Conservation (phyloP, 139 green algal genomes). For the Desmodesmus armatus region DNA sequence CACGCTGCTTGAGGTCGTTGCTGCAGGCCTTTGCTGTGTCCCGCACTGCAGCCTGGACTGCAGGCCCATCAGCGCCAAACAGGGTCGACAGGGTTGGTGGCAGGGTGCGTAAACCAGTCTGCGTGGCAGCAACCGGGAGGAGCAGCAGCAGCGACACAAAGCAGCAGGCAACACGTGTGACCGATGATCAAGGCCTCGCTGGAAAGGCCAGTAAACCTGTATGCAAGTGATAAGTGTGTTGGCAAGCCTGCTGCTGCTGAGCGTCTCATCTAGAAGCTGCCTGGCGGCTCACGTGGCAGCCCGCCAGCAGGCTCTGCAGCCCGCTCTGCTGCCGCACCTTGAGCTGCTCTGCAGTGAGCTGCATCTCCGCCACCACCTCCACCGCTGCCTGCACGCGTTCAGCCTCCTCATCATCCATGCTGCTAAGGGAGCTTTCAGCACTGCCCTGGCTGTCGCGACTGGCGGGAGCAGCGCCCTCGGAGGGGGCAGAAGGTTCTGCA, state of each 20-base stretch:
- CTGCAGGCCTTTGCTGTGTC: constrained; percentile 28
- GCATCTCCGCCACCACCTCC: constrained; percentile 84
- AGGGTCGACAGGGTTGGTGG: constrained; percentile 57
- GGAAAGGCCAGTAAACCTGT: neutral
- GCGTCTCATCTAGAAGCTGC: neutral
- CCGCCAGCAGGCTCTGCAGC: too few species aligned
- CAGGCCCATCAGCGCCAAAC: constrained; percentile 34
- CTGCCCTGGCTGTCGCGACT: constrained; percentile 23
- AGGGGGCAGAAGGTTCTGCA: too few species aligned
- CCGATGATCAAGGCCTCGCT: too few species aligned
- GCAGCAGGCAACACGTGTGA: neutral
- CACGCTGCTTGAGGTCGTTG: constrained; percentile 56
- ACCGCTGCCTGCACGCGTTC: constrained; percentile 65
- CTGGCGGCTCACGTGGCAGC: neutral
- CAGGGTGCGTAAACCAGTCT: constrained; percentile 64
- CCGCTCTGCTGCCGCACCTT: too few species aligned
- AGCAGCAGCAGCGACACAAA: neutral
- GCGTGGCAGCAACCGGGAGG: constrained; percentile 8
- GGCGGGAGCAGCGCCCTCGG: neutral
- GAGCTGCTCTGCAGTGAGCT: constrained; percentile 85
- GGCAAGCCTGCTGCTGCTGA: neutral
- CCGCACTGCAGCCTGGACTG: constrained; percentile 51
- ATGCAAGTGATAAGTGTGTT: neutral
- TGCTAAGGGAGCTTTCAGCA: constrained; percentile 30
- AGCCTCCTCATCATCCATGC: constrained; percentile 19